Evolutionary conservation across 1,284 basidiomycete species (phyloP).

Genomic region (Bondarzewia mesenterica): DNA sequence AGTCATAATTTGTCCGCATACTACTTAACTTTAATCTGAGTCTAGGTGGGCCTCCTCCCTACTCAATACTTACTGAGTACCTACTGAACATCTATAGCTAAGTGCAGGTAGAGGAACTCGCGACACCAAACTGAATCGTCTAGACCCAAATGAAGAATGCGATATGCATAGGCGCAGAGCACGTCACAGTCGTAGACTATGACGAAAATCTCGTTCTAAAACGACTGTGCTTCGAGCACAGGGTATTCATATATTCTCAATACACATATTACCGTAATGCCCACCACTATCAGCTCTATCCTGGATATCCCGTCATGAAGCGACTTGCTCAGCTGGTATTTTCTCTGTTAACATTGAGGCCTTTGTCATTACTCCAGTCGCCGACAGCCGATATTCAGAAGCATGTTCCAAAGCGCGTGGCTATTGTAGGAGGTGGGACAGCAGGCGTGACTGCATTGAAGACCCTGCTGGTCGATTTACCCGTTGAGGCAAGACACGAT

Average conservation of each 20-base stretch:
- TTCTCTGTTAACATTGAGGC: not conserved
- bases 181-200: constrained; percentile 7
- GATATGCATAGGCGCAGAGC: too few species aligned
- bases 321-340: not conserved
- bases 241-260: not conserved
- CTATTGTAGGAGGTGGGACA: constrained; percentile 44
- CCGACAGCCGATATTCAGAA: not conserved
- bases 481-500: constrained; percentile 24
- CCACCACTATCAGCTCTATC: not conserved
- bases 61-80: too few species aligned
- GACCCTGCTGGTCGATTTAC: constrained; percentile 35
- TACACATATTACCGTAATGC: not conserved
- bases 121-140: not conserved
- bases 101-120: too few species aligned
- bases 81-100: too few species aligned
- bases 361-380: not conserved
- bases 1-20: too few species aligned
- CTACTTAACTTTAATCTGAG: too few species aligned
- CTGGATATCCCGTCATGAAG: not conserved
- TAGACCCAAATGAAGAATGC: too few species aligned
- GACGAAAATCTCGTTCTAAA: not conserved
- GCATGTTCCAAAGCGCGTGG: constrained; percentile 36
- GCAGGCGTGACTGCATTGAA: constrained; percentile 46
- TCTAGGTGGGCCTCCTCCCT: too few species aligned
- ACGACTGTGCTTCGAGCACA: not conserved